phyloP scores from a whole-genome alignment of 75 land plant genomes.

The Picea sitchensis region DNA sequence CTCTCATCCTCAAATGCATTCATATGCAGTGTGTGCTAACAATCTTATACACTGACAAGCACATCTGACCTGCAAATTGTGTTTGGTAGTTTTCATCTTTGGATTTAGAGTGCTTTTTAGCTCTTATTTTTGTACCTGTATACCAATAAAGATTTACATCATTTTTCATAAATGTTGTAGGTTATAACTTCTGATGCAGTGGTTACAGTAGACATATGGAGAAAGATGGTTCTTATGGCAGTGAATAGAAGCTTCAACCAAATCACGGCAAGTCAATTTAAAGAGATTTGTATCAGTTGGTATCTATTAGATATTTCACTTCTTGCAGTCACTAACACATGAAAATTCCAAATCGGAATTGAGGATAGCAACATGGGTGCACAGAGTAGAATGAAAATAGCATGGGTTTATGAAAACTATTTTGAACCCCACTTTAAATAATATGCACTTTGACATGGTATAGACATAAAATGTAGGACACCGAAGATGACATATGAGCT shows the following conservation, averaged over 20 bases:
- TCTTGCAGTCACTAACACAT: background rate
- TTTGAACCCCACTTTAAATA: background rate
- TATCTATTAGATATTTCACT: background rate
- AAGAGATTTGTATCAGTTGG: background rate
- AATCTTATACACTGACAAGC: background rate
- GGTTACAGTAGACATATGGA: constrained; percentile 76
- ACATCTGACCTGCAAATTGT: background rate
- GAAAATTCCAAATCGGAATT: background rate
- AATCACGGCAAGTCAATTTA: constrained; percentile 60
- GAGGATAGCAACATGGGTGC: background rate
- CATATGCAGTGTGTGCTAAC: background rate
- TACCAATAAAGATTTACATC: background rate
- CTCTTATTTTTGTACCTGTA: background rate
- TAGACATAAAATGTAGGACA: background rate
- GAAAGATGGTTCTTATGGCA: constrained; percentile 66
- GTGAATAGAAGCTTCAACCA: constrained; percentile 96
- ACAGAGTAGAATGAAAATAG: background rate
- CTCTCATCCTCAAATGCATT: background rate
- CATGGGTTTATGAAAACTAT: background rate
- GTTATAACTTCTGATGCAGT: constrained; percentile 91
- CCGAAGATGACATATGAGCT: background rate
- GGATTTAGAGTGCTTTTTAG: background rate
- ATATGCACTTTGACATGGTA: background rate
- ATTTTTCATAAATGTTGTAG: constrained; percentile 29
- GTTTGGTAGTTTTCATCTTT: too few species aligned